Base-by-base conservation (phyloP, 2,329 filamentous ascomycete species). In the Colletotrichum acutatum region DNA sequence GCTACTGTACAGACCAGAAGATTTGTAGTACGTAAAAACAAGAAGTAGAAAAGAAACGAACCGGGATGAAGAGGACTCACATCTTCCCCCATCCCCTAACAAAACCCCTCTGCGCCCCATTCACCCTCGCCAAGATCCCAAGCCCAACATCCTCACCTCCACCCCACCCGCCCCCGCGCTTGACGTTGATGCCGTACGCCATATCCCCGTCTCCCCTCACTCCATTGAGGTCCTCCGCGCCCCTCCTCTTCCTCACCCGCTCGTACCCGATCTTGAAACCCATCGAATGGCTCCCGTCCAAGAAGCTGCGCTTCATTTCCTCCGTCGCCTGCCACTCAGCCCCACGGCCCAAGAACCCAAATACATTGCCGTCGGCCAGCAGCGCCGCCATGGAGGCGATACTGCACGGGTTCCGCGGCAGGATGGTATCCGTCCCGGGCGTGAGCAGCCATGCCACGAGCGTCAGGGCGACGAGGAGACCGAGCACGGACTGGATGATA, bases 351-450 rank as follows among this genome's bases (percentile, higher is more conserved):
- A 81, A 74, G 42, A 78, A 75, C 1, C 78, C 77, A 34, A 82
- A 76, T 4, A 84, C 69, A 70, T 84, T 83, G 1, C 82, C 83
- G 30, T 83, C 83, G 1, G 78, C 82, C 3, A 84, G 77, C 28
- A 84, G 76, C 1, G 81, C 80, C 0, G 80, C 80, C 24, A 80
- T 71, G n/a, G 80, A 81, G n/a, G 82, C 83, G 62, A 84, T 82
- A 30, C 78, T 81, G 3, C 79, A 79, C 9, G 78, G 79, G 8
- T 77, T 75, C 1, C 79, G 76, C 19, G 83, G 81, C 14, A 83
- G 76, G 12, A 75, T 54, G 11, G 37, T 56, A 24, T 74, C 74
- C 19, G 77, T 72, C 7, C 76, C 76, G 3, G 76, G 77, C 8
- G 77, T 76, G 2, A 77, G 76, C 2, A 77, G 65, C 82, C 82